A percentile compares a stretch with the other conserved stretches of the same genome.
These are phyloP conservation scores for Phaeoacremonium minimum DNA, from an alignment of 2,329 filamentous ascomycete genomes.

Conservation along the genomic window DNA sequence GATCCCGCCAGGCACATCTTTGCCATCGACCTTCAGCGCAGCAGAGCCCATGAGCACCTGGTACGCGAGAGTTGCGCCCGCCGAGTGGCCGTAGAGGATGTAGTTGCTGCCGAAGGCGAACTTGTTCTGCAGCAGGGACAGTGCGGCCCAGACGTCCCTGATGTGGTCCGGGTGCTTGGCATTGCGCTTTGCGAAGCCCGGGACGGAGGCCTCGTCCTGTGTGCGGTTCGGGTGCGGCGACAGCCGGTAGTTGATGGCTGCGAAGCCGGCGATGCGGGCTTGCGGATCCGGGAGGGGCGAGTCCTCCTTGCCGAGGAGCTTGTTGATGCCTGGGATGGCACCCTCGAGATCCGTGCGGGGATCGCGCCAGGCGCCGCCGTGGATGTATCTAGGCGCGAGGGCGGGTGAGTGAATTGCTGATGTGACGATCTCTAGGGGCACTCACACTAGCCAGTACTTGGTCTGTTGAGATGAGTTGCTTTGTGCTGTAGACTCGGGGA, in stretches of 20 bases:
- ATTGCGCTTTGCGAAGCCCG: constrained; percentile 26
- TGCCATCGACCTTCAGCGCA: constrained; percentile 17
- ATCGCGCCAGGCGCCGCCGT: constrained; percentile 62
- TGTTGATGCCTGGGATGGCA: constrained; percentile 39
- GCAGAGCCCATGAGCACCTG: constrained; percentile 50
- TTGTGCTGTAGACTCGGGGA: constrained; percentile 3
- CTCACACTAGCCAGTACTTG: constrained; percentile 12
- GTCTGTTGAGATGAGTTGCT: neutral
- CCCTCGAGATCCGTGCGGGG: constrained; percentile 41
- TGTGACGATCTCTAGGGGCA: neutral
- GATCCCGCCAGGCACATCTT: too few relatives aligned
- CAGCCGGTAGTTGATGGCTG: constrained; percentile 62
- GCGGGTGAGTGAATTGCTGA: neutral
- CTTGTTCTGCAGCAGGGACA: constrained; percentile 40
- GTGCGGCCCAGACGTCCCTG: constrained; percentile 46
- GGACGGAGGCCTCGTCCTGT: constrained; percentile 32
- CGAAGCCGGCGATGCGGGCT: constrained; percentile 52
- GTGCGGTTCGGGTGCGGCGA: constrained; percentile 46
- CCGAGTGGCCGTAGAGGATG: constrained; percentile 58
- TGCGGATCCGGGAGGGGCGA: constrained; percentile 14
- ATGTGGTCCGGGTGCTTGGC: constrained; percentile 59
- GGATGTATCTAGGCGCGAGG: constrained; percentile 39
- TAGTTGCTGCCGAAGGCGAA: constrained; percentile 30
- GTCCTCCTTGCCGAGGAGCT: constrained; percentile 26
- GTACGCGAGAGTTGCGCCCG: constrained; percentile 58